A percentile compares a stretch with the other conserved stretches of the same genome.
phyloP scores from a whole-genome alignment of 2,329 filamentous ascomycete genomes.

The Sporothrix dimorphospora region DNA sequence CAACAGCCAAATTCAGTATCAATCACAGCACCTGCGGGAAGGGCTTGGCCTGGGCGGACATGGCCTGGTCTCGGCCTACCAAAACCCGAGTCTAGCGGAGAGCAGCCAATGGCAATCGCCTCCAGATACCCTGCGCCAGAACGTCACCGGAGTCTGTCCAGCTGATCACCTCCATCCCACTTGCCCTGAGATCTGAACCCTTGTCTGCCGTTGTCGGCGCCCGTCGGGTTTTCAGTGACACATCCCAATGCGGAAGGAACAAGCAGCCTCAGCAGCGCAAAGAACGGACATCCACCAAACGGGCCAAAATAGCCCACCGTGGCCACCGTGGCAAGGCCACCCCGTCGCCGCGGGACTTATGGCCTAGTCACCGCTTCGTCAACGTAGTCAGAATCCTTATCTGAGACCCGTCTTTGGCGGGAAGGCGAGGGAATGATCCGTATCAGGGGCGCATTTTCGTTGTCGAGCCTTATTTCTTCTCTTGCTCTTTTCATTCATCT shows the following conservation, averaged over 20 bases:
- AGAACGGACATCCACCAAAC: not conserved
- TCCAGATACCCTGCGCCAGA: not conserved
- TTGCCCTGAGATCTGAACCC: not conserved
- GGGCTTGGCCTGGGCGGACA: not conserved
- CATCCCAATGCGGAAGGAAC: slow-evolving; percentile 22
- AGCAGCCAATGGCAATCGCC: slow-evolving; percentile 7
- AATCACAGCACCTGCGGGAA: not conserved
- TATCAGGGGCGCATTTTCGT: not conserved
- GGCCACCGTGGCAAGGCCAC: not conserved
- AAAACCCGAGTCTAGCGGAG: not conserved
- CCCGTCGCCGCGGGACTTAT: not conserved
- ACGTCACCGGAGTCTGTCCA: not conserved
- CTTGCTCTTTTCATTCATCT: not conserved
- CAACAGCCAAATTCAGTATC: not conserved
- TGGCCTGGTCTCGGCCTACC: slow-evolving; percentile 5
- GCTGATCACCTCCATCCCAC: not conserved
- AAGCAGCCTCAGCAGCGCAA: not conserved
- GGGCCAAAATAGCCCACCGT: not conserved
- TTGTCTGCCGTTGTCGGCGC: slow-evolving; percentile 19
- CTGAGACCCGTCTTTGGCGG: not conserved
- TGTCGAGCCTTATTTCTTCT: not conserved
- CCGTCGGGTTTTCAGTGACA: not conserved
- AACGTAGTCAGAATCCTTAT: not conserved
- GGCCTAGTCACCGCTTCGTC: not conserved
- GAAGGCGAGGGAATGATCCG: not conserved